Conservation (phyloP, 2,329 filamentous ascomycete genomes). For the Colletotrichum lini region DNA sequence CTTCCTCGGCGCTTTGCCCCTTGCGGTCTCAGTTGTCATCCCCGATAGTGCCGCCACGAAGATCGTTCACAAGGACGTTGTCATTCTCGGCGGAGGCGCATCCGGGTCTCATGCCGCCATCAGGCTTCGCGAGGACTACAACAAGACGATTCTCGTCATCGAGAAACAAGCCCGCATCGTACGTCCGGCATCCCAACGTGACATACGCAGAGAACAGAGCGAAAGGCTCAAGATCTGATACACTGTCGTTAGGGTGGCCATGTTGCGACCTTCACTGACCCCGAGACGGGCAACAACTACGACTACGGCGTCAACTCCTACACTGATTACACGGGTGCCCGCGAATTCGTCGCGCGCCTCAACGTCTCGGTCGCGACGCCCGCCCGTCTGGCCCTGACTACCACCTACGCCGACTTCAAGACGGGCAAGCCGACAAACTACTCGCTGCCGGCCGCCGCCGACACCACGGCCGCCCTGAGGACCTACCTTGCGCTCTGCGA, state of each 20-base stretch:
- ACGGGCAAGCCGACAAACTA: slow-evolving; percentile 52
- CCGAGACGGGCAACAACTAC: slow-evolving; percentile 51
- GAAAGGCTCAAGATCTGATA: slow-evolving; percentile 5
- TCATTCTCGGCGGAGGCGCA: slow-evolving; percentile 55
- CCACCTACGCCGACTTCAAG: slow-evolving; percentile 54
- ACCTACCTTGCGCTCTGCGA: slow-evolving; percentile 49
- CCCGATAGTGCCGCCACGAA: neutral
- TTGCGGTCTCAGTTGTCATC: too few species aligned
- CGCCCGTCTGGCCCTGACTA: slow-evolving; percentile 47
- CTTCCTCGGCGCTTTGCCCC: too few species aligned
- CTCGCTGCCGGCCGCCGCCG: slow-evolving; percentile 43
- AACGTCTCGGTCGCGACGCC: slow-evolving; percentile 51
- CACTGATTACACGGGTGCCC: slow-evolving; percentile 55
- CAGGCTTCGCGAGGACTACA: slow-evolving; percentile 53
- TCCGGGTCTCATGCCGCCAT: slow-evolving; percentile 56
- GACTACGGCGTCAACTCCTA: slow-evolving; percentile 57
- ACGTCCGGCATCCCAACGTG: slow-evolving; percentile 14
- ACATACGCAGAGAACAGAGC: slow-evolving; percentile 14
- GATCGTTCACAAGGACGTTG: slow-evolving; percentile 50
- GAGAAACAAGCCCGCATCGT: slow-evolving; percentile 53
- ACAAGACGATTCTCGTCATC: slow-evolving; percentile 52
- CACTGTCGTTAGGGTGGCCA: slow-evolving; percentile 59
- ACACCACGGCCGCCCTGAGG: slow-evolving; percentile 46
- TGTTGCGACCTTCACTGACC: slow-evolving; percentile 62
- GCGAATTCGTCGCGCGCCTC: slow-evolving; percentile 61